A percentile compares a stretch with the other conserved stretches of the same genome.
Conservation (phyloP, 108 stramenopile genomes). For the Ochromonas danica region DNA sequence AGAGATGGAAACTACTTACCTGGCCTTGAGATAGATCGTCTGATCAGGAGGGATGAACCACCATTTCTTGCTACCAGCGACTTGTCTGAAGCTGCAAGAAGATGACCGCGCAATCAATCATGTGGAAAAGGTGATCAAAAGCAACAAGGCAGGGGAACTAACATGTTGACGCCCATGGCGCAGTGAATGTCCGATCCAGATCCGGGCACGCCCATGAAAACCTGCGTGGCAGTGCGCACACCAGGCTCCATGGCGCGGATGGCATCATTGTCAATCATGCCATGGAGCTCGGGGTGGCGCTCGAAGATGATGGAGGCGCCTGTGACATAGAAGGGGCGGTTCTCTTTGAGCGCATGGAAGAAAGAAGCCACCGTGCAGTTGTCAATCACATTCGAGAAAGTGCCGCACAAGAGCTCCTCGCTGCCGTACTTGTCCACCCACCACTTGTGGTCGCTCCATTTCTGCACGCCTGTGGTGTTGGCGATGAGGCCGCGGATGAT, state of each 20-base stretch:
- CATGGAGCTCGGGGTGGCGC: constrained; percentile 9
- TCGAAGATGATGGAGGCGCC: constrained; percentile 34
- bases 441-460: neutral
- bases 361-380: constrained; percentile 17
- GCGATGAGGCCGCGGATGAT: constrained; percentile 7
- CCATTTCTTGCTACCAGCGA: constrained; percentile 30
- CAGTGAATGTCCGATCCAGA: constrained; percentile 27
- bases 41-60: constrained; percentile 32
- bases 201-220: constrained; percentile 26
- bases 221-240: neutral
- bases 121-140: too few relatives aligned
- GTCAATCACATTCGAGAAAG: neutral
- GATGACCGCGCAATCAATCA: too few relatives aligned
- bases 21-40: constrained; percentile 10
- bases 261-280: constrained; percentile 21
- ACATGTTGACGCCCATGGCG: constrained; percentile 34
- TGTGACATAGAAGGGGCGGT: constrained; percentile 4
- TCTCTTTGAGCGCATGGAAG: neutral
- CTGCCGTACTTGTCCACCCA: constrained; percentile 26
- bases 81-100: constrained; percentile 2
- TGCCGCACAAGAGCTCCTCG: constrained; percentile 7
- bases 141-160: neutral
- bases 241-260: constrained; percentile 18
- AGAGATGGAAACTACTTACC: too few relatives aligned
- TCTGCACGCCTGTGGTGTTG: constrained; percentile 13